Evolutionary conservation across 2,329 filamentous ascomycete species (phyloP).

Genomic region (Hymenoscyphus repandus): DNA sequence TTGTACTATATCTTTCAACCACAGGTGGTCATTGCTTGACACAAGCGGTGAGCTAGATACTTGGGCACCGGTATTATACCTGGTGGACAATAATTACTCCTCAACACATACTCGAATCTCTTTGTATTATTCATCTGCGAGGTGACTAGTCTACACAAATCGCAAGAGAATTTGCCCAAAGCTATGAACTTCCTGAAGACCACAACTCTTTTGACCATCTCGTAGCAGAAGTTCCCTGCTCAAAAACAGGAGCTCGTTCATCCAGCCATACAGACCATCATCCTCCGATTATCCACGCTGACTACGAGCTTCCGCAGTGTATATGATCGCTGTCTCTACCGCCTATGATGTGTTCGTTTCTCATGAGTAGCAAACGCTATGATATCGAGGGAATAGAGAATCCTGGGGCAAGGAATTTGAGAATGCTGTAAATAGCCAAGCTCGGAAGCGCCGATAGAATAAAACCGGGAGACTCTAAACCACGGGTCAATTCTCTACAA

Average conservation of each 20-base stretch:
- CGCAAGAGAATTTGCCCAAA: conserved; percentile 22
- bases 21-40: too few species aligned
- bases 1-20: too few species aligned
- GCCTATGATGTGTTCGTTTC: conserved; percentile 23
- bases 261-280: conserved; percentile 16
- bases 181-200: conserved; percentile 14
- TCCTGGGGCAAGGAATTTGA: conserved; percentile 18
- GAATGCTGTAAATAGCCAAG: conserved; percentile 25
- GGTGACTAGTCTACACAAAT: conserved; percentile 27
- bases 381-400: conserved; percentile 20
- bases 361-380: conserved; percentile 22
- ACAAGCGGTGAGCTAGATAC: not conserved
- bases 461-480: conserved; percentile 27
- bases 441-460: conserved; percentile 30
- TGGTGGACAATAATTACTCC: not conserved
- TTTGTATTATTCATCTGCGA: conserved; percentile 30
- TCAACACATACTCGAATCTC: conserved; percentile 20
- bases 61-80: not conserved
- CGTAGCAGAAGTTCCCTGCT: conserved; percentile 13
- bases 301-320: conserved; percentile 13
- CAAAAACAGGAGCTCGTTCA: conserved; percentile 16
- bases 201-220: conserved; percentile 8
- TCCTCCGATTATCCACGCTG: conserved; percentile 19
- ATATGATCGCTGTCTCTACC: conserved; percentile 20
- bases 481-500: conserved; percentile 44